Conservation (phyloP, 148 eudicot genomes). For the Rhododendron griersonianum region DNA sequence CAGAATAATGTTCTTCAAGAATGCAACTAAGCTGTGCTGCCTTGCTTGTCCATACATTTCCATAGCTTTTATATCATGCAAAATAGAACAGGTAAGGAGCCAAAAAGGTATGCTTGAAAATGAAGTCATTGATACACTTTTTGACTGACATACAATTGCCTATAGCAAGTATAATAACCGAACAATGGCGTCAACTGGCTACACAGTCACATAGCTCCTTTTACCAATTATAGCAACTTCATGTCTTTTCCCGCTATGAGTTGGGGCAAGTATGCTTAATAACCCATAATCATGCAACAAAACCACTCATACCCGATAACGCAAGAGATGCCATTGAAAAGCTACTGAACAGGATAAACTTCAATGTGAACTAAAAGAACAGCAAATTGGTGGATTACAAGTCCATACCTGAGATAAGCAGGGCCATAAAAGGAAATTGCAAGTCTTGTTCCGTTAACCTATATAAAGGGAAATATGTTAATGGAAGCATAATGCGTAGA, state of each 20-base stretch:
- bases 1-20: not conserved
- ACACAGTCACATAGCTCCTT: not conserved
- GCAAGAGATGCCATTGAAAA: not conserved
- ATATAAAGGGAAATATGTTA: conserved; percentile 13
- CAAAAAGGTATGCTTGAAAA: not conserved
- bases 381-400: not conserved
- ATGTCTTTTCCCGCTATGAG: not conserved
- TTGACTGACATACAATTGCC: not conserved
- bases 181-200: not conserved
- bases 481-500: not conserved
- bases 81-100: not conserved
- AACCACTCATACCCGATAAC: not conserved
- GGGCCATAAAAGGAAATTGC: conserved; percentile 83
- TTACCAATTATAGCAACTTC: not conserved
- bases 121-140: not conserved
- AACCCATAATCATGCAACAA: not conserved
- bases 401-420: conserved; percentile 83
- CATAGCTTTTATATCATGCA: not conserved
- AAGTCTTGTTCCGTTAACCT: conserved; percentile 66
- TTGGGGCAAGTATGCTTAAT: not conserved
- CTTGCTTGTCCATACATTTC: not conserved
- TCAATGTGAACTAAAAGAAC: not conserved
- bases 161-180: not conserved
- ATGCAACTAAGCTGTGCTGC: not conserved
- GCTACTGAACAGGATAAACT: not conserved